Conservation (phyloP, 345 rosid genomes). For the Melaleuca alternifolia region DNA sequence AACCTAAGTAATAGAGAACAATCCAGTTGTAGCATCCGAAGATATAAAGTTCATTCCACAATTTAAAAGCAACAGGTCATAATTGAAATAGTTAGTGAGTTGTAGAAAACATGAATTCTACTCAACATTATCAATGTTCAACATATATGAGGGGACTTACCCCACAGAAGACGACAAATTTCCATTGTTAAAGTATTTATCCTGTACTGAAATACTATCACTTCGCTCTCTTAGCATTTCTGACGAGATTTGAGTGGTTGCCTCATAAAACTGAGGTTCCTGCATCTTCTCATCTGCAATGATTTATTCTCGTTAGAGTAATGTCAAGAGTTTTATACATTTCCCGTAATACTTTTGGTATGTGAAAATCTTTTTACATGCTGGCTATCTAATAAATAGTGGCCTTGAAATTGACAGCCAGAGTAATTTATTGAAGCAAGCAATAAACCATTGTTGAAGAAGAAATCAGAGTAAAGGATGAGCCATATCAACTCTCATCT, state of each 20-base stretch:
- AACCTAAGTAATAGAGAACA: background rate
- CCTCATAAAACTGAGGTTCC: conserved; percentile 23
- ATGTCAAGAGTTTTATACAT: conserved; percentile 1
- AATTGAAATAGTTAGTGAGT: background rate
- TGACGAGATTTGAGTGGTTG: conserved; percentile 22
- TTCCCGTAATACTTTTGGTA: background rate
- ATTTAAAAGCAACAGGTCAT: background rate
- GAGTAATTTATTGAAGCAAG: background rate
- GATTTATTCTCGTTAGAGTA: conserved; percentile 10
- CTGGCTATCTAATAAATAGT: background rate
- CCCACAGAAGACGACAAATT: conserved; percentile 19
- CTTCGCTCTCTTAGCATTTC: conserved; percentile 22
- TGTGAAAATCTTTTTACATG: background rate
- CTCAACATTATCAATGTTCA: background rate
- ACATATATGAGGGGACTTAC: conserved; percentile 24
- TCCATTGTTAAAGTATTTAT: conserved; percentile 6
- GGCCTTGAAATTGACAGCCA: background rate
- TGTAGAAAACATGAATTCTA: background rate
- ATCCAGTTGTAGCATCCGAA: background rate
- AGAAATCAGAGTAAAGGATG: conserved; percentile 8
- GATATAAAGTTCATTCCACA: background rate
- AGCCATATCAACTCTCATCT: conserved; percentile 4
- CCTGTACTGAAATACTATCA: conserved; percentile 18
- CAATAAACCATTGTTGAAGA: background rate
- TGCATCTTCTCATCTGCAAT: conserved; percentile 43